Evolutionary conservation across 768 basidiomycete genomes (phyloP).

Genomic region (Serpula lacrymans): DNA sequence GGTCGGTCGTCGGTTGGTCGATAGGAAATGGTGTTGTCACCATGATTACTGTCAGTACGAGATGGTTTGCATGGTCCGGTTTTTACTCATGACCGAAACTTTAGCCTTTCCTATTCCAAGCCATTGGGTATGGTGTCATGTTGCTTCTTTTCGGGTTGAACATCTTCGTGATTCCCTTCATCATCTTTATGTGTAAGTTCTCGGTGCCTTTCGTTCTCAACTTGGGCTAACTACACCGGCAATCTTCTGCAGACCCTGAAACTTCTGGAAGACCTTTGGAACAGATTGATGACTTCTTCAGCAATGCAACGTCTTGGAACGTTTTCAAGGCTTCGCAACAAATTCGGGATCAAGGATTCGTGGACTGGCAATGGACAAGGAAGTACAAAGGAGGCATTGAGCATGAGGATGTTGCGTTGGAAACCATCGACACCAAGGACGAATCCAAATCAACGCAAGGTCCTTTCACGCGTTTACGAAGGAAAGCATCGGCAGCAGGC

Average conservation of each 20-base stretch:
- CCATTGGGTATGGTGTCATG: constrained; percentile 6
- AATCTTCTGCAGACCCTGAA: constrained; percentile 4
- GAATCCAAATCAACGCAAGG: neutral
- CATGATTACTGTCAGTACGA: constrained; percentile 7
- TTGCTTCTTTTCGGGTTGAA: constrained; percentile 7
- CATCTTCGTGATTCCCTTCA: constrained; percentile 6
- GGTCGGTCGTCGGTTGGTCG: constrained; percentile 5
- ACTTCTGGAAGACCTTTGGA: constrained; percentile 4
- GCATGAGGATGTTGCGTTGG: neutral
- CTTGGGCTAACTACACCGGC: neutral
- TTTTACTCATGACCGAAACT: no score
- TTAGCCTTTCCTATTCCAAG: constrained; percentile 9
- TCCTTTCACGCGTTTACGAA: neutral
- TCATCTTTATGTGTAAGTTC: constrained; percentile 7
- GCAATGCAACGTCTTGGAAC: constrained; percentile 7
- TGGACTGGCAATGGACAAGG: neutral
- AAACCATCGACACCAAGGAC: neutral
- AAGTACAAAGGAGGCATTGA: constrained; percentile 1
- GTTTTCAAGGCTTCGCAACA: neutral
- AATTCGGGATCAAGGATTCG: neutral
- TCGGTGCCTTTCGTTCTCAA: neutral
- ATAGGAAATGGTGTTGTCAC: constrained; percentile 8
- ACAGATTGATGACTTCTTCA: constrained; percentile 7
- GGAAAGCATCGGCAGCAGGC: constrained; percentile 1
- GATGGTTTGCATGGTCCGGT: neutral